Percentiles rank a stretch among this genome's conserved stretches.
phyloP scores from a whole-genome alignment of 2,329 filamentous ascomycete species.

The Calonectria pseudoreteaudii region DNA sequence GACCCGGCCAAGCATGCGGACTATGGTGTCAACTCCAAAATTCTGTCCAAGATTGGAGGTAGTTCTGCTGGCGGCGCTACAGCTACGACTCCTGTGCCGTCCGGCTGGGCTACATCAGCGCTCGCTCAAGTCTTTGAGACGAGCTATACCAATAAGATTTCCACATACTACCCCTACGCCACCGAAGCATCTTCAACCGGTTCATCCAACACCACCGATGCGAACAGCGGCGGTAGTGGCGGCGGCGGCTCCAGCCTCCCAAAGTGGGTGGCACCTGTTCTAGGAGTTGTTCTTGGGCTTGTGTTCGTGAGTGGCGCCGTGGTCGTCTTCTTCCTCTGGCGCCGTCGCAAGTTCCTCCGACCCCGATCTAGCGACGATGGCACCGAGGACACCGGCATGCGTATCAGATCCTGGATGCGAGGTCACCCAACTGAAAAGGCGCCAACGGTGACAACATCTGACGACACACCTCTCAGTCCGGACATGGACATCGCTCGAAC shows the following conservation, averaged over 20 bases:
- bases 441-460: slow-evolving; percentile 56
- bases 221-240: slow-evolving; percentile 31
- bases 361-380: slow-evolving; percentile 51
- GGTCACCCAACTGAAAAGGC: slow-evolving; percentile 58
- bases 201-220: slow-evolving; percentile 31
- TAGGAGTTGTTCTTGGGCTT: slow-evolving; percentile 71
- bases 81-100: slow-evolving; percentile 70
- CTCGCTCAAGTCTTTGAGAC: slow-evolving; percentile 66
- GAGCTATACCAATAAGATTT: slow-evolving; percentile 68
- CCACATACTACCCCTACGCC: slow-evolving; percentile 71
- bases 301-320: slow-evolving; percentile 65
- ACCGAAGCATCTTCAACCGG: slow-evolving; percentile 37
- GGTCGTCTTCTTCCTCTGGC: slow-evolving; percentile 65
- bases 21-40: slow-evolving; percentile 77
- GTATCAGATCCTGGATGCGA: slow-evolving; percentile 65
- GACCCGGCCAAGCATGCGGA: slow-evolving; percentile 70
- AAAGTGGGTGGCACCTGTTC: slow-evolving; percentile 69
- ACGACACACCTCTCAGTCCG: slow-evolving; percentile 53
- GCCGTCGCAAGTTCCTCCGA: slow-evolving; percentile 58
- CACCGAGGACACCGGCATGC: slow-evolving; percentile 59
- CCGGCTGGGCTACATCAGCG: slow-evolving; percentile 62
- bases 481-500: slow-evolving; percentile 52
- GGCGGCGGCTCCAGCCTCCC: slow-evolving; percentile 58
- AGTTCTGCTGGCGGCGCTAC: slow-evolving; percentile 76
- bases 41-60: slow-evolving; percentile 77